These are phyloP conservation scores for Fusarium marasasianum DNA, from an alignment of 2,329 filamentous ascomycete genomes.

Conservation along the genomic window DNA sequence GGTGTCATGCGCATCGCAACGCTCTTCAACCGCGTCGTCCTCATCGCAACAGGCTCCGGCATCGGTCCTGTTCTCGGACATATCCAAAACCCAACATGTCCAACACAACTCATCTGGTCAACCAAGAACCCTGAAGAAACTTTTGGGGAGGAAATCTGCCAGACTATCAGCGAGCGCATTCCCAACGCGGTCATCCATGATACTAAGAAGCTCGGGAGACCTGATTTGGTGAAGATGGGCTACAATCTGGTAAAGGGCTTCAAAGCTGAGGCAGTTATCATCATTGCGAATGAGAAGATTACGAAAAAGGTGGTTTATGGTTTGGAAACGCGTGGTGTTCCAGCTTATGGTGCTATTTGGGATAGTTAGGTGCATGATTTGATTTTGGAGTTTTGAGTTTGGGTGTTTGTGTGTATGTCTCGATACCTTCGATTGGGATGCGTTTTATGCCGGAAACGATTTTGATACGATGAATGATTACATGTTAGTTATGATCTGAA, in stretches of 20 bases:
- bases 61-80: slow-evolving; percentile 74
- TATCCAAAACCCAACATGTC: slow-evolving; percentile 60
- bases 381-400: neutral
- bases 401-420: neutral
- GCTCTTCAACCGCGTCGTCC: slow-evolving; percentile 71
- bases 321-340: slow-evolving; percentile 71
- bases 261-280: slow-evolving; percentile 73
- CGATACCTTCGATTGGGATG: neutral
- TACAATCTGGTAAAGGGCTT: slow-evolving; percentile 66
- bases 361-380: slow-evolving; percentile 55
- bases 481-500: slow-evolving; percentile 4
- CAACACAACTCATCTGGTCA: slow-evolving; percentile 74
- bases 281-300: slow-evolving; percentile 75
- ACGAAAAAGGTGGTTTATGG: slow-evolving; percentile 75
- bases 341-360: slow-evolving; percentile 78
- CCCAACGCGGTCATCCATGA: slow-evolving; percentile 73
- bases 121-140: slow-evolving; percentile 69
- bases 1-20: slow-evolving; percentile 74
- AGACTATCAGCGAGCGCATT: slow-evolving; percentile 66
- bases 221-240: slow-evolving; percentile 61
- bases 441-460: neutral
- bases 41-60: slow-evolving; percentile 78
- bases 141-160: slow-evolving; percentile 67
- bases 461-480: slow-evolving; percentile 12
- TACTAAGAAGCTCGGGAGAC: slow-evolving; percentile 67